phyloP scores from a whole-genome alignment of 164 flowering plant genomes.

The Litsea cubeba region DNA sequence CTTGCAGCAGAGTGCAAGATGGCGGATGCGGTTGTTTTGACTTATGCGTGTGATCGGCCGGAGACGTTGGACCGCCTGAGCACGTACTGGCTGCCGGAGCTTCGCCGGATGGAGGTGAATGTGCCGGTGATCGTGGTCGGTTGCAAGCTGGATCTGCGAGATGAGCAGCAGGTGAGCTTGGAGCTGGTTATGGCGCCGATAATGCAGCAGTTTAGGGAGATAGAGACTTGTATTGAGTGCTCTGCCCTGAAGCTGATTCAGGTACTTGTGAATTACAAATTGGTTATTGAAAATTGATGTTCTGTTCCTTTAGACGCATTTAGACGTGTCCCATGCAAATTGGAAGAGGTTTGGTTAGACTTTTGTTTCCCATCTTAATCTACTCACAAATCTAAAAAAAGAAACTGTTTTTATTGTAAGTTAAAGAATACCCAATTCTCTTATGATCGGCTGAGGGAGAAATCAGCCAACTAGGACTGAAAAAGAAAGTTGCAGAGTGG shows the following conservation, averaged over 20 bases:
- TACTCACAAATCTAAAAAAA: no score
- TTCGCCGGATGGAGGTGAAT: constrained; percentile 68
- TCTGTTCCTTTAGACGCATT: not conserved
- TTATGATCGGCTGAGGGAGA: no score
- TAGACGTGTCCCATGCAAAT: not conserved
- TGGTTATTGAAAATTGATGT: not conserved
- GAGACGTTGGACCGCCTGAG: constrained; percentile 68
- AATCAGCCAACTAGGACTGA: no score
- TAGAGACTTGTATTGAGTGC: constrained; percentile 97
- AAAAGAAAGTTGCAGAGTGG: no score
- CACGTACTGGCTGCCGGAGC: constrained; percentile 88
- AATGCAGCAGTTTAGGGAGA: constrained; percentile 97
- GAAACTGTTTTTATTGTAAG: no score
- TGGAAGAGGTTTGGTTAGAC: no score
- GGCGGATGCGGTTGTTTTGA: constrained; percentile 91
- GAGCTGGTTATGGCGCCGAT: constrained; percentile 93
- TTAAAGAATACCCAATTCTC: no score
- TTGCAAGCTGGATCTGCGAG: constrained; percentile 86
- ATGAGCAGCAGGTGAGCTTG: constrained; percentile 64
- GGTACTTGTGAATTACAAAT: constrained; percentile 30
- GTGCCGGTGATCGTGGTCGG: constrained; percentile 65
- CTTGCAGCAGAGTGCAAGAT: constrained; percentile 64
- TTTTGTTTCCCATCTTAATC: no score
- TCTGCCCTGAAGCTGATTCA: constrained; percentile 78
- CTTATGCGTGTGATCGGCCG: constrained; percentile 88